Evolutionary conservation across 805 yeast genomes (phyloP).

Genomic region (Candida germanica): DNA sequence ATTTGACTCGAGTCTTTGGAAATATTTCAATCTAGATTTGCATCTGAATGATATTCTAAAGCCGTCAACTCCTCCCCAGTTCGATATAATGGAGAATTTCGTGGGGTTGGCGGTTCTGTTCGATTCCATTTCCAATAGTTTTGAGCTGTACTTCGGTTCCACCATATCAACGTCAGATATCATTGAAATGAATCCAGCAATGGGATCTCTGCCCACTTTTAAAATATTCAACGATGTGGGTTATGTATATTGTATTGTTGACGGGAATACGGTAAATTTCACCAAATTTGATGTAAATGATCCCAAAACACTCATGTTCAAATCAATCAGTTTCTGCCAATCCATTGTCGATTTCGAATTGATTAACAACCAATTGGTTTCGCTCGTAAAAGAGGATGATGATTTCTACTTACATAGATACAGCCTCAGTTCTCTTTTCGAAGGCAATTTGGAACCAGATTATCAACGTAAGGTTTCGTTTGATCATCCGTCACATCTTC

Average conservation of each 20-base stretch:
- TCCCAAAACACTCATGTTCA: neutral
- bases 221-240: conserved; percentile 1
- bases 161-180: conserved; percentile 1
- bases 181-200: neutral
- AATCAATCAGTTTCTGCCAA: neutral
- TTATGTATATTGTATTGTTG: neutral
- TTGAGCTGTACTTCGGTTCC: conserved; percentile 10
- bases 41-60: conserved; percentile 3
- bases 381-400: neutral
- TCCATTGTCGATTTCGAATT: conserved; percentile 1
- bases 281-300: conserved; percentile 1
- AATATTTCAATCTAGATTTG: conserved; percentile 15
- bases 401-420: conserved; percentile 2
- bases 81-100: conserved; percentile 1
- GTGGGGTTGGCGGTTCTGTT: neutral
- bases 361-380: neutral
- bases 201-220: neutral
- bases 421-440: neutral
- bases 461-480: neutral
- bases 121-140: neutral
- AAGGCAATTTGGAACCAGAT: neutral
- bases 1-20: conserved; percentile 17
- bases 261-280: neutral
- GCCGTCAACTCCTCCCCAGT: neutral
- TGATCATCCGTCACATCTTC: neutral